Conservation (phyloP, 345 rosid species). For the Linum lewisii region DNA sequence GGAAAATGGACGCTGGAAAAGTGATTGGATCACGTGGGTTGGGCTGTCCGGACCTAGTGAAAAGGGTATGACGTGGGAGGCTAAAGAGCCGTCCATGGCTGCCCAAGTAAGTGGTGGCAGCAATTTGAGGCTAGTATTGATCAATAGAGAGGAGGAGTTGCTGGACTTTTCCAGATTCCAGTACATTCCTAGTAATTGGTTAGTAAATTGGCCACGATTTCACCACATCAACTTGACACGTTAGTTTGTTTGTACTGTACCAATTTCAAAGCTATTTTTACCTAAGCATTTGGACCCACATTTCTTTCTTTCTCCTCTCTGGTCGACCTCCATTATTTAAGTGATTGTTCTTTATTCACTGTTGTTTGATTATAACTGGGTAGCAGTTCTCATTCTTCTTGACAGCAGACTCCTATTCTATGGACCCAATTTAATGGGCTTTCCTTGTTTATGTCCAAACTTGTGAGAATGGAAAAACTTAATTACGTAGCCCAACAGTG, state of each 20-base stretch:
- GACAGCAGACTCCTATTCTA: no score
- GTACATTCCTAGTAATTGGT: slow-evolving; percentile 7
- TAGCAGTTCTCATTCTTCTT: no score
- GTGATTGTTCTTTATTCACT: no score
- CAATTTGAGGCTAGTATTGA: slow-evolving; percentile 11
- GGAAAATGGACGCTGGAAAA: background rate
- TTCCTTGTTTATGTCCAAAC: no score
- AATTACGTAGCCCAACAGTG: no score
- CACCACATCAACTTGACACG: slow-evolving; percentile 16
- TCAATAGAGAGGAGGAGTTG: slow-evolving; percentile 11
- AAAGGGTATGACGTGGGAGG: slow-evolving; percentile 25
- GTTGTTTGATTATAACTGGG: no score
- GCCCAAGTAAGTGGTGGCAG: background rate
- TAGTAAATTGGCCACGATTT: slow-evolving; percentile 5
- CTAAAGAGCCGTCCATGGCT: background rate
- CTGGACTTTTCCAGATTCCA: background rate
- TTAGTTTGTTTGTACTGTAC: background rate
- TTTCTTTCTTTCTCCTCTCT: no score
- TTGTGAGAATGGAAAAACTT: no score
- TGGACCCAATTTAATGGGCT: no score
- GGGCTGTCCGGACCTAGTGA: slow-evolving; percentile 16
- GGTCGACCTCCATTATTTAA: background rate
- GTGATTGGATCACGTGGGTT: slow-evolving; percentile 20
- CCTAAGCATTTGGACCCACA: background rate
- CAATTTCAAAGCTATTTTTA: background rate